Conservation (phyloP, 176 grass and related monocot genomes). For the Juncus inflexus region DNA sequence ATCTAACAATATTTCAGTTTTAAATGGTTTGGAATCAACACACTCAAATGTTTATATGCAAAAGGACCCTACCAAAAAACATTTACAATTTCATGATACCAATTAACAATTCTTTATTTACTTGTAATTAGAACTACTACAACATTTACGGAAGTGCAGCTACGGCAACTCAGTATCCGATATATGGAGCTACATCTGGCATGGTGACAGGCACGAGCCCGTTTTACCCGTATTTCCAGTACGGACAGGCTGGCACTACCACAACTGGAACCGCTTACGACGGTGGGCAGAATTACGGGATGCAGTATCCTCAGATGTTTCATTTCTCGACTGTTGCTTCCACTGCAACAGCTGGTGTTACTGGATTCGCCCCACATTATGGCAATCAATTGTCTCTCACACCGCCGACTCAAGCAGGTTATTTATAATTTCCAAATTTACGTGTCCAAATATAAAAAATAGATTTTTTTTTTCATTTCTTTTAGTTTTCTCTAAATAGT, state of each 20-base stretch:
- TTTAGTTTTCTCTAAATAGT: too few species aligned
- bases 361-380: slow-evolving; percentile 66
- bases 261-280: slow-evolving; percentile 46
- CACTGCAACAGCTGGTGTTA: slow-evolving; percentile 61
- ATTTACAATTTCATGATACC: too few species aligned
- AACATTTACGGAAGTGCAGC: slow-evolving; percentile 62
- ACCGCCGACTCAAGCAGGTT: slow-evolving; percentile 86
- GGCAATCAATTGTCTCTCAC: slow-evolving; percentile 74
- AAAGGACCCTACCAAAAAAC: too few species aligned
- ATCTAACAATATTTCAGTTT: too few species aligned
- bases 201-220: slow-evolving; percentile 69
- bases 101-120: too few species aligned
- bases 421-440: slow-evolving; percentile 31
- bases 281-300: slow-evolving; percentile 61
- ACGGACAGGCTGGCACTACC: slow-evolving; percentile 53
- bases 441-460: too few species aligned
- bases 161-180: slow-evolving; percentile 57
- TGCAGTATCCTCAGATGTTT: slow-evolving; percentile 85
- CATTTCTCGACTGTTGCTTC: slow-evolving; percentile 69
- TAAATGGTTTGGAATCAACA: too few species aligned
- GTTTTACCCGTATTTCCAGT: slow-evolving; percentile 83
- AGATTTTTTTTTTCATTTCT: too few species aligned
- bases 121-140: slow-evolving; percentile 70
- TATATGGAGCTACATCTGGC: slow-evolving; percentile 77
- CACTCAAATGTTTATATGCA: too few species aligned